phyloP scores from a whole-genome alignment of 306 rosid genomes.

The Malus orientalis region DNA sequence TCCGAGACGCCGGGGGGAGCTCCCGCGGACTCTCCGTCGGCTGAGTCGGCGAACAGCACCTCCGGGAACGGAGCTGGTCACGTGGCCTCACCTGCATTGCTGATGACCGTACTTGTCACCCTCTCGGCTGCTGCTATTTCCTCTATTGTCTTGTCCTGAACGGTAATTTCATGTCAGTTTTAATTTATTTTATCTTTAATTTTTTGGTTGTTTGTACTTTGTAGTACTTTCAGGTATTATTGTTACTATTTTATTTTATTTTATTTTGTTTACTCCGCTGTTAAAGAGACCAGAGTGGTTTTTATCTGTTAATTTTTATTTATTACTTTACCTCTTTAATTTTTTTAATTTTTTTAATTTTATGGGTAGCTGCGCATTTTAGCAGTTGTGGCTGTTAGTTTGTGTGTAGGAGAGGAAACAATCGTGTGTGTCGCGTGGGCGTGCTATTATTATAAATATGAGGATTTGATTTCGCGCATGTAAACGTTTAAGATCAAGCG shows the following conservation, averaged over 20 bases:
- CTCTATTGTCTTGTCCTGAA: slow-evolving; percentile 39
- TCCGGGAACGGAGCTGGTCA: slow-evolving; percentile 30
- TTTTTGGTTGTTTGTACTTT: slow-evolving; percentile 2
- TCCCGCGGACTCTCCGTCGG: slow-evolving; percentile 47
- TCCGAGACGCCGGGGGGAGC: slow-evolving; percentile 37
- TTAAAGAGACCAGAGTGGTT: slow-evolving; percentile 7
- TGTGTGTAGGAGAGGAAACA: neutral
- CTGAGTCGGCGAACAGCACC: slow-evolving; percentile 35
- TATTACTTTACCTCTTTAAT: neutral
- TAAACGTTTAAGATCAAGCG: neutral
- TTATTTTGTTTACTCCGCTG: neutral
- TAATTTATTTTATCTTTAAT: neutral
- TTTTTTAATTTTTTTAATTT: neutral
- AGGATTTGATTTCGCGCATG: neutral
- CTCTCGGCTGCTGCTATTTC: slow-evolving; percentile 32
- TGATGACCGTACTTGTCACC: slow-evolving; percentile 24
- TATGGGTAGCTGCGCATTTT: slow-evolving; percentile 22
- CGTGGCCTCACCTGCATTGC: slow-evolving; percentile 33
- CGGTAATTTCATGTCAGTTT: slow-evolving; percentile 23
- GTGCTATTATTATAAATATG: neutral
- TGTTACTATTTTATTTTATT: neutral
- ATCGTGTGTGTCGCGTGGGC: neutral
- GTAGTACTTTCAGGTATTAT: neutral
- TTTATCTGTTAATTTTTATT: neutral
- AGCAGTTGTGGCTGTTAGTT: slow-evolving; percentile 3